phyloP scores from a whole-genome alignment of 108 stramenopile species.

The Phaeodactylum tricornutum region DNA sequence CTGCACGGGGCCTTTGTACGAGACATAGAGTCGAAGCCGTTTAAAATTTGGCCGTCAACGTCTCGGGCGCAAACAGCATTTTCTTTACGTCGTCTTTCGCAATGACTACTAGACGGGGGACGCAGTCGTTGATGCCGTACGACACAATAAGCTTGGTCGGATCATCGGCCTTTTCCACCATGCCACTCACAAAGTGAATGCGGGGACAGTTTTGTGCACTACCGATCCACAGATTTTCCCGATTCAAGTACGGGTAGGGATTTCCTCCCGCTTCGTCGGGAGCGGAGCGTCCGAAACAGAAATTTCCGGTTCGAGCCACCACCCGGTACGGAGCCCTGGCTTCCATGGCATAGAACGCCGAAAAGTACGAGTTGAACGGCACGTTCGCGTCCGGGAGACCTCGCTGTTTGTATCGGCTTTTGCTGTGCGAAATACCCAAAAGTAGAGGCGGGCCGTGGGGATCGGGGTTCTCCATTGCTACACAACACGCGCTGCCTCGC shows the following conservation, averaged over 20 bases:
- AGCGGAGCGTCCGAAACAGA: slow-evolving; percentile 10
- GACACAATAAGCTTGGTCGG: slow-evolving; percentile 24
- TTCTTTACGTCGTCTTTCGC: slow-evolving; percentile 18
- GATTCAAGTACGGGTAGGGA: slow-evolving; percentile 2
- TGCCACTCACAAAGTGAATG: slow-evolving; percentile 35
- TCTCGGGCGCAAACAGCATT: slow-evolving; percentile 5
- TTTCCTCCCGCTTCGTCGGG: not conserved
- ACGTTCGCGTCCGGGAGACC: not conserved
- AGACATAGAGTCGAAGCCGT: no score
- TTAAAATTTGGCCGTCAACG: no score
- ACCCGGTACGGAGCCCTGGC: not conserved
- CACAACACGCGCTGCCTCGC: slow-evolving; percentile 6
- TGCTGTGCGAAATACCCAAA: slow-evolving; percentile 2
- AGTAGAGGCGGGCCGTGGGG: not conserved
- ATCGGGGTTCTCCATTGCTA: not conserved
- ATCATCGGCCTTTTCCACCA: slow-evolving; percentile 27
- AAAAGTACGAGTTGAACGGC: slow-evolving; percentile 1
- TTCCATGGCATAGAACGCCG: slow-evolving; percentile 6
- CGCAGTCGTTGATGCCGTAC: slow-evolving; percentile 56
- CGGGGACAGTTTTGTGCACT: slow-evolving; percentile 20
- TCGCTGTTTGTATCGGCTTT: not conserved
- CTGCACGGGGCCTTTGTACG: no score
- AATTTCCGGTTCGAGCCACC: slow-evolving; percentile 9
- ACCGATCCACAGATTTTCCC: not conserved
- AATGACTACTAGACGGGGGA: slow-evolving; percentile 29